phyloP scores from a whole-genome alignment of 805 yeast species.

The Saturnispora bothae region DNA sequence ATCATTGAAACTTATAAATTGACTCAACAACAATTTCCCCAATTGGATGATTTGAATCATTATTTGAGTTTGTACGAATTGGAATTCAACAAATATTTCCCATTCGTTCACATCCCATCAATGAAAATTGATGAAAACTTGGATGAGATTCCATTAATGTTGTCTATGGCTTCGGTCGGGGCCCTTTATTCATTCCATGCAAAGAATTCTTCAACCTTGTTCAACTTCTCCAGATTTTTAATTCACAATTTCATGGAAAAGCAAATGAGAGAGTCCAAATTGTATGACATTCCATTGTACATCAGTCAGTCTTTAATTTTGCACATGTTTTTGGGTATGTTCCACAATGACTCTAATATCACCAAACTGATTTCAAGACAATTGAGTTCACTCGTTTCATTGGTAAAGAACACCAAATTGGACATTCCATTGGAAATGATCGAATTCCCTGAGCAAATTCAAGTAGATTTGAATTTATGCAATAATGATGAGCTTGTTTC shows the following conservation, averaged over 20 bases:
- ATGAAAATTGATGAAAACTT: conserved; percentile 38
- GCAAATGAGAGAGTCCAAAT: conserved; percentile 33
- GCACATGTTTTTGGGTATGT: conserved; percentile 47
- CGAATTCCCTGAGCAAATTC: conserved; percentile 32
- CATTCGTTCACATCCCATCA: conserved; percentile 70
- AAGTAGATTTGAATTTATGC: conserved; percentile 13
- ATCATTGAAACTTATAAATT: conserved; percentile 47
- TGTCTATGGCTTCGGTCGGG: conserved; percentile 82
- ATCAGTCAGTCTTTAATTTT: conserved; percentile 47
- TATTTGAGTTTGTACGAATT: conserved; percentile 65
- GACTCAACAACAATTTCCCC: conserved; percentile 56
- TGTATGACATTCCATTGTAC: conserved; percentile 45
- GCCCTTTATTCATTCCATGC: conserved; percentile 79
- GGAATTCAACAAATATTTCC: conserved; percentile 74
- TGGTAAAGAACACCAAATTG: conserved; percentile 42
- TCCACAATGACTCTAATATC: conserved; percentile 43
- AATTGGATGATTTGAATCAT: conserved; percentile 62
- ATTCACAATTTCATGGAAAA: conserved; percentile 57
- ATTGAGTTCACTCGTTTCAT: conserved; percentile 42
- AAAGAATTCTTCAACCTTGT: conserved; percentile 58
- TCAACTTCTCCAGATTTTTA: conserved; percentile 55
- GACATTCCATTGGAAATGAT: conserved; percentile 40
- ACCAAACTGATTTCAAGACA: conserved; percentile 40
- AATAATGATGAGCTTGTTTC: conserved; percentile 23
- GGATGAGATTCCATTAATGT: conserved; percentile 51